Evolutionary conservation across 768 basidiomycete genomes (phyloP).

Genomic region (Lentinula edodes): DNA sequence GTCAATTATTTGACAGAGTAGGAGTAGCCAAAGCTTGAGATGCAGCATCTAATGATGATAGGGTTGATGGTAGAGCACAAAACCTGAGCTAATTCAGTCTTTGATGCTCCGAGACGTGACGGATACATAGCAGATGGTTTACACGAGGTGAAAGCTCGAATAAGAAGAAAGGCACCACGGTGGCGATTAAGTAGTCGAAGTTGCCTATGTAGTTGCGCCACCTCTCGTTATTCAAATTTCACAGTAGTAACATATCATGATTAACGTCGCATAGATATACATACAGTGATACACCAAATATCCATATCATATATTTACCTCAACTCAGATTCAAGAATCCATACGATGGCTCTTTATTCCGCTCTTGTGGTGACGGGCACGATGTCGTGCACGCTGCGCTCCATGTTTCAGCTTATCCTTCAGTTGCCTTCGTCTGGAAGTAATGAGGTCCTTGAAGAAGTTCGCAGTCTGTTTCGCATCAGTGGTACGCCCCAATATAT

Average conservation of each 20-base stretch:
- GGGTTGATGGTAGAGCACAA: background rate
- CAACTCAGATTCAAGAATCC: background rate
- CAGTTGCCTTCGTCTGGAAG: constrained; percentile 27
- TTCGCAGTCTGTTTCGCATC: constrained; percentile 38
- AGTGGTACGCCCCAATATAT: constrained; percentile 33
- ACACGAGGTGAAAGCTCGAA: constrained; percentile 1
- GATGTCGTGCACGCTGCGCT: background rate
- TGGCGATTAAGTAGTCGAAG: too few relatives aligned
- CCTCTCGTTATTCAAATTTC: too few relatives aligned
- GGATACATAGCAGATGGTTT: constrained; percentile 4
- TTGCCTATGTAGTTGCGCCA: too few relatives aligned
- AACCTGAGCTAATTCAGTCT: background rate
- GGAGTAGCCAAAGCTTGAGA: constrained; percentile 14
- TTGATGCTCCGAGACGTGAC: background rate
- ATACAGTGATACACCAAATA: background rate
- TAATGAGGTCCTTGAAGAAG: constrained; percentile 32
- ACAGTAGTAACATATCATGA: too few relatives aligned
- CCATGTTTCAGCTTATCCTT: constrained; percentile 14
- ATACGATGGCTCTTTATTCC: background rate
- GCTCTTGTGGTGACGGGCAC: background rate
- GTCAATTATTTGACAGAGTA: constrained; percentile 16
- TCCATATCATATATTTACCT: background rate
- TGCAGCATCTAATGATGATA: constrained; percentile 7
- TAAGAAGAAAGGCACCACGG: background rate
- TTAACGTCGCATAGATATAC: background rate